Conservation (phyloP, 768 basidiomycete species). For the Hysterangium stoloniferum region DNA sequence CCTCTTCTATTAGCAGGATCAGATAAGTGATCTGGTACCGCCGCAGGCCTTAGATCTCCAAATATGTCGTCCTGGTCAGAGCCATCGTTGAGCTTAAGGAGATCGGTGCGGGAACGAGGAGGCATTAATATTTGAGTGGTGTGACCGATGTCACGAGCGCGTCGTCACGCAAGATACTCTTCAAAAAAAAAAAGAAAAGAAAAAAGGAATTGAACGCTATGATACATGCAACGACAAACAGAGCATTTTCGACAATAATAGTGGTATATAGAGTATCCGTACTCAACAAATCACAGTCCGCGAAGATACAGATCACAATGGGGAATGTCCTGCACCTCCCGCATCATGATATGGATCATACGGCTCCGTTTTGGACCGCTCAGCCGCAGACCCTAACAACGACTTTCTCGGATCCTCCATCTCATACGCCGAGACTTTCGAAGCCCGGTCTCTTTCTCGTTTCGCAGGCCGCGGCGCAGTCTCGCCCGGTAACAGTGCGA, state of each 20-base stretch:
- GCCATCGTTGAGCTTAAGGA: neutral
- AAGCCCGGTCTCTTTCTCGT: too few relatives aligned
- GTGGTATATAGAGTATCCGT: too few relatives aligned
- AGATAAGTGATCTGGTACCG: neutral
- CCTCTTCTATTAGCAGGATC: neutral
- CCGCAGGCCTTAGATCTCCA: neutral
- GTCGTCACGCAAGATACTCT: slow-evolving; percentile 1
- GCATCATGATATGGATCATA: too few relatives aligned
- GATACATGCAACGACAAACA: too few relatives aligned
- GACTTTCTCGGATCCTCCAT: neutral
- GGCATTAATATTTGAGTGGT: neutral
- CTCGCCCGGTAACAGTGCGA: slow-evolving; percentile 30
- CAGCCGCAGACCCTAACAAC: neutral
- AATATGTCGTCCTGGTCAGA: slow-evolving; percentile 8
- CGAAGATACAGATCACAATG: too few relatives aligned
- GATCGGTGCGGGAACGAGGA: neutral
- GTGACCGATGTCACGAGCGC: neutral
- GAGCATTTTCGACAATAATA: too few relatives aligned
- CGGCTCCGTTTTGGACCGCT: neutral
- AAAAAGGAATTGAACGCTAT: too few relatives aligned
- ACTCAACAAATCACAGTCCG: too few relatives aligned
- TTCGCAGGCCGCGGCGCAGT: neutral
- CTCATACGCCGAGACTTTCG: neutral
- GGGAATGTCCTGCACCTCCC: too few relatives aligned
- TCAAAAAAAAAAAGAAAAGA: too few relatives aligned